Evolutionary conservation across 441 rosid species (phyloP), one percentile per base, ranked within the genome.

Genomic region (Adansonia grandidieri): DNA sequence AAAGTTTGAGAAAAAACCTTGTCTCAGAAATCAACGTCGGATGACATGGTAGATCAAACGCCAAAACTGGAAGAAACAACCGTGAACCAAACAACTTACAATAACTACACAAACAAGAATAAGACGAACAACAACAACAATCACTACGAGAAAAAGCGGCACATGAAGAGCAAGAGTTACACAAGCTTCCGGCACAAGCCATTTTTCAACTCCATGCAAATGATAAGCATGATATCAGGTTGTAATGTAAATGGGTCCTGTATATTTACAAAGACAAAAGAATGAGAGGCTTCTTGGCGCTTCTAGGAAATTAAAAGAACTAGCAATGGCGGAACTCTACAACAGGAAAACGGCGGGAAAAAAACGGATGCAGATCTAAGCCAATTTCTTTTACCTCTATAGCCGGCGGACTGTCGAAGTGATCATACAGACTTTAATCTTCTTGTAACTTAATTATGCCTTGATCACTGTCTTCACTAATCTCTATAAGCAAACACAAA

Each of bases 161-260:
- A 24, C 47, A 53, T 11, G 80, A 82, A 0, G 93, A 87, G n/a
- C 86, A 88, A 61, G 91, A 89, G 57, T 63, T 92, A 82, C 81
- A 78, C 71, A 87, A 87, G 78, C 87, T 91, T 10, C 87, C 37
- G 37, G 0, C 37, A 3, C 37, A 32, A 32, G 37, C 37, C 37
- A 32, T 32, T 32, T 32, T 32, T 32, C 37, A 32, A 32, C 37
- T 32, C 37, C 37, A 32, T 32, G 37, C 37, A 32, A 32, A 32
- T 32, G 37, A n/a, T 54, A 5, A 19, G 17, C 60, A 15, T 54
- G 14, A 45, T 9, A 32, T 32, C 37, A 32, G 24, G 19, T 57
- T 57, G 62, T 15, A 9, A 53, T 9, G 37, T 4, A 22, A 5
- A 61, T 4, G 2, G 42, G 14, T 19, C 14, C 63, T 20, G 32